These are phyloP conservation scores for Excoecaria agallocha DNA, from an alignment of 345 rosid genomes.

Conservation along the genomic window DNA sequence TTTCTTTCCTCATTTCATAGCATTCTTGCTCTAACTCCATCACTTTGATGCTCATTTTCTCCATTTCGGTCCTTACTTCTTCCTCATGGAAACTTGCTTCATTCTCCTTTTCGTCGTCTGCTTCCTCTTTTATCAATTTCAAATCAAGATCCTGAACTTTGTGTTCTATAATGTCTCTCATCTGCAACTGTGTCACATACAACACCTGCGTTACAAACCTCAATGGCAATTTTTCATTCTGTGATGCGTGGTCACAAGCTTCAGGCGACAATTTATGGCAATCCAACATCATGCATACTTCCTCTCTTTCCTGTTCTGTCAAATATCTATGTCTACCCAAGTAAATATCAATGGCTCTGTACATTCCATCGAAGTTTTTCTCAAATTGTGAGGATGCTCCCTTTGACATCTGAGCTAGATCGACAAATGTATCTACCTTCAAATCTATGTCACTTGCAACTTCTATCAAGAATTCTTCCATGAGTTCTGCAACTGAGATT, in stretches of 20 bases:
- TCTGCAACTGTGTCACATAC: slow-evolving; percentile 54
- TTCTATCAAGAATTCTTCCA: slow-evolving; percentile 64
- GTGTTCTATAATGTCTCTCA: slow-evolving; percentile 46
- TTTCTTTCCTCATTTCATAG: slow-evolving; percentile 48
- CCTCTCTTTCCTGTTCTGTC: slow-evolving; percentile 61
- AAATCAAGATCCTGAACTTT: slow-evolving; percentile 30
- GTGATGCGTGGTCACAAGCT: slow-evolving; percentile 59
- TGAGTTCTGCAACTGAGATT: slow-evolving; percentile 50
- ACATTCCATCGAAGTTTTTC: slow-evolving; percentile 58
- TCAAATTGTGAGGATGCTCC: slow-evolving; percentile 44
- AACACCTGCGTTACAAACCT: slow-evolving; percentile 54
- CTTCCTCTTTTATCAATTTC: slow-evolving; percentile 20
- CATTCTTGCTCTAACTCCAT: slow-evolving; percentile 54
- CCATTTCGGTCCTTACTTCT: slow-evolving; percentile 42
- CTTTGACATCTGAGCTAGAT: slow-evolving; percentile 49
- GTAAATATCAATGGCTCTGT: slow-evolving; percentile 68
- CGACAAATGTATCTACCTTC: slow-evolving; percentile 45
- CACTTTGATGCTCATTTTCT: slow-evolving; percentile 62
- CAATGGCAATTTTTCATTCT: slow-evolving; percentile 62
- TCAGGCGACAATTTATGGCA: slow-evolving; percentile 59
- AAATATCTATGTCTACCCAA: slow-evolving; percentile 54
- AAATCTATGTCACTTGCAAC: slow-evolving; percentile 59
- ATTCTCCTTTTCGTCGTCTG: slow-evolving; percentile 8
- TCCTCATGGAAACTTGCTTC: slow-evolving; percentile 30
- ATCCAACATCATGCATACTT: slow-evolving; percentile 62